These are phyloP conservation scores for Hyphopichia buzzinii DNA, from an alignment of 1,139 yeast species.

Conservation along the genomic window DNA sequence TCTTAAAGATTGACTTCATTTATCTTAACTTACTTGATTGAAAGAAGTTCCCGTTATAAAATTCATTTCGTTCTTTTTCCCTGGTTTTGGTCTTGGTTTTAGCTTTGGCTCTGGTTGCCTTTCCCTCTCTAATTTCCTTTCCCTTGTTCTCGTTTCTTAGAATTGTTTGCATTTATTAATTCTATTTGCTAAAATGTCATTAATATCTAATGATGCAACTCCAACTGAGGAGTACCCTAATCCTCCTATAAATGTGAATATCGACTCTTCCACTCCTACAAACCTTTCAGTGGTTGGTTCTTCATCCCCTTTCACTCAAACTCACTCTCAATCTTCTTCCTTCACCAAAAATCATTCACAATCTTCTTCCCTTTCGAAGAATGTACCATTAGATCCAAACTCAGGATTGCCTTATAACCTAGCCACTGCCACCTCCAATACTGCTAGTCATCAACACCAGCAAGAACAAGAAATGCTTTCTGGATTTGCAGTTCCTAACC, in stretches of 20 bases:
- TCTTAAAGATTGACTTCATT: too few relatives aligned
- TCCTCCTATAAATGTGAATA: background rate
- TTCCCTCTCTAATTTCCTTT: too few relatives aligned
- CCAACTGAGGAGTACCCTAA: conserved; percentile 1
- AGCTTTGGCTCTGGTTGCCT: too few relatives aligned
- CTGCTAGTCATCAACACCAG: conserved; percentile 45
- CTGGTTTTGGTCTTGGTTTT: background rate
- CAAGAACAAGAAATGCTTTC: conserved; percentile 46
- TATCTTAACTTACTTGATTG: too few relatives aligned
- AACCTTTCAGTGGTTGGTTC: background rate
- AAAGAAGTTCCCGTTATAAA: background rate
- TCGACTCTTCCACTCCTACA: background rate
- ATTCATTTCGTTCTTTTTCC: background rate
- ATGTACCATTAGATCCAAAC: background rate
- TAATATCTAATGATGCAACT: background rate
- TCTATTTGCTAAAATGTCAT: background rate
- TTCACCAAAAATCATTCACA: background rate
- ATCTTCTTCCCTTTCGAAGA: background rate
- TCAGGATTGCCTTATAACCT: background rate
- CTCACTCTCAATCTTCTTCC: background rate
- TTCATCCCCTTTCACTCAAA: background rate
- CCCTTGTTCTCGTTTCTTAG: too few relatives aligned
- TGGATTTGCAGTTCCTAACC: conserved; percentile 41
- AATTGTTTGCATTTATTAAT: too few relatives aligned
- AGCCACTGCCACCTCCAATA: conserved; percentile 19